Conservation (phyloP, 169 alveolate genomes). For the Plasmodium reichenowi region DNA sequence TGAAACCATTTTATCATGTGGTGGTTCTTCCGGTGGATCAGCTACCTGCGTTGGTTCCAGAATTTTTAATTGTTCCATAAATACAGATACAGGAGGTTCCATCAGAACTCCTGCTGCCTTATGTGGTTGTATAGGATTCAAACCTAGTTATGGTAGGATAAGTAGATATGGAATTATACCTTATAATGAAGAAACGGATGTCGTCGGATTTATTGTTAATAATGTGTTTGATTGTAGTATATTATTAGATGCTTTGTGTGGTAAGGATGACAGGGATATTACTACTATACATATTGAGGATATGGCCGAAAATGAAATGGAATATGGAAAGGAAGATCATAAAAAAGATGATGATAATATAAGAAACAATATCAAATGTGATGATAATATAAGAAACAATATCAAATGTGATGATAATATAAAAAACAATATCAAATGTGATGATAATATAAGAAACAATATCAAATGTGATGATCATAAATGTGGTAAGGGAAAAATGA, state of each 20-base stretch:
- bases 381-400: too few species aligned
- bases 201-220: slow-evolving; percentile 57
- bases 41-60: slow-evolving; percentile 83
- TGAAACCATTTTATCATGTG: slow-evolving; percentile 67
- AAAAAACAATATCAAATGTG: background rate
- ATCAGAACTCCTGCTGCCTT: slow-evolving; percentile 80
- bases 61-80: slow-evolving; percentile 77
- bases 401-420: too few species aligned
- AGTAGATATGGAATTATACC: slow-evolving; percentile 71
- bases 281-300: slow-evolving; percentile 9
- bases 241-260: slow-evolving; percentile 48
- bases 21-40: slow-evolving; percentile 88
- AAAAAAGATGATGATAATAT: background rate
- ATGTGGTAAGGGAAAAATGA: slow-evolving; percentile 6
- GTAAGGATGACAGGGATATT: slow-evolving; percentile 40
- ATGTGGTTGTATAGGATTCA: slow-evolving; percentile 81
- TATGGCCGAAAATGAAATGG: background rate
- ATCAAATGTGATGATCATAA: background rate
- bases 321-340: background rate
- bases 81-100: slow-evolving; percentile 87
- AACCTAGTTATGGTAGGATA: slow-evolving; percentile 80
- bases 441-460: background rate
- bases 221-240: slow-evolving; percentile 64
- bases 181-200: slow-evolving; percentile 74
- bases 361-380: too few species aligned